Conservation (phyloP, 495 filamentous ascomycete genomes). For the Sordaria brevicollis region DNA sequence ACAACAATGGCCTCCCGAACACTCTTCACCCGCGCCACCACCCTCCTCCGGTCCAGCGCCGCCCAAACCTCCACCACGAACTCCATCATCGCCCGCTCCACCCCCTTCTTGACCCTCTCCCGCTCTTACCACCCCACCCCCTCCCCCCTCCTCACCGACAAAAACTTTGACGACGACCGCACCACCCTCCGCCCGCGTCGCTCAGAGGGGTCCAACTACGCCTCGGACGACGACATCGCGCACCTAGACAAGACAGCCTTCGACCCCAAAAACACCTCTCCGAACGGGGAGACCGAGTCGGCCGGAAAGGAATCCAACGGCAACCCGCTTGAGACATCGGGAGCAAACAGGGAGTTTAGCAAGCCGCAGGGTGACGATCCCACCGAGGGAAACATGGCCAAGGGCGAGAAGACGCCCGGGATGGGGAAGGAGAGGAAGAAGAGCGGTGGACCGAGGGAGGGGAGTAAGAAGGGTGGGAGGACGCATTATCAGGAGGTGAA, state of each 20-base stretch:
- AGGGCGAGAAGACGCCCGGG: neutral
- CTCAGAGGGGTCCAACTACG: slow-evolving; percentile 28
- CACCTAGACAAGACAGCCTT: slow-evolving; percentile 29
- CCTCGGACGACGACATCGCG: slow-evolving; percentile 26
- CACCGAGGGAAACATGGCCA: neutral
- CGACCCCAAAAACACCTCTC: slow-evolving; percentile 29
- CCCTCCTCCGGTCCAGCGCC: neutral
- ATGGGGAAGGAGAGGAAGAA: slow-evolving; percentile 4
- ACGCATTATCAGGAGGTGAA: slow-evolving; percentile 5
- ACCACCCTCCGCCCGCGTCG: slow-evolving; percentile 28
- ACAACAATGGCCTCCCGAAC: neutral
- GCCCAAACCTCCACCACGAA: neutral
- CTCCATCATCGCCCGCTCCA: neutral
- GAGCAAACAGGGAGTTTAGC: slow-evolving; percentile 25
- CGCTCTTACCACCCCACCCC: slow-evolving; percentile 13
- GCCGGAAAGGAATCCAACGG: slow-evolving; percentile 17
- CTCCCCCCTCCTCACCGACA: slow-evolving; percentile 13
- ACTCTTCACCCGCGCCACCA: neutral
- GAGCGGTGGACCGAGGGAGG: neutral
- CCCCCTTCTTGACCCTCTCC: neutral
- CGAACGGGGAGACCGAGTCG: slow-evolving; percentile 19
- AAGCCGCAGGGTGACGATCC: slow-evolving; percentile 10
- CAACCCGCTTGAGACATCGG: slow-evolving; percentile 28
- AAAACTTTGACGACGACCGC: slow-evolving; percentile 30
- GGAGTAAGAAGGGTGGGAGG: slow-evolving; percentile 15